A percentile compares a stretch with the other conserved stretches of the same genome.
These are phyloP conservation scores for Verticillium alfalfae DNA, from an alignment of 2,329 filamentous ascomycete species.

Conservation along the genomic window DNA sequence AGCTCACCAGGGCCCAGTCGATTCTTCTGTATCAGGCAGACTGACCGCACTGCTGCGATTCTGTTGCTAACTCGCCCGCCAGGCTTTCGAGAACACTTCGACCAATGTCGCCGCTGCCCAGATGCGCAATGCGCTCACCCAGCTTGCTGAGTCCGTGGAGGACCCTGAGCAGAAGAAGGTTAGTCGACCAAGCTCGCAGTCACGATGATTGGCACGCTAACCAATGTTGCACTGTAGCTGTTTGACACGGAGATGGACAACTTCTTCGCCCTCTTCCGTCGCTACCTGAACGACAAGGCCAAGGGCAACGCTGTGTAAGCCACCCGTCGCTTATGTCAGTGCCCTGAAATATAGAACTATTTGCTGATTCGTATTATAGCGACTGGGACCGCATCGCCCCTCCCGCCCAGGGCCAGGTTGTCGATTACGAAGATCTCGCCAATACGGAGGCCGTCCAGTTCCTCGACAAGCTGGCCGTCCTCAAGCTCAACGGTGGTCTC, in stretches of 20 bases:
- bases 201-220: constrained; percentile 7
- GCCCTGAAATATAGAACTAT: background rate
- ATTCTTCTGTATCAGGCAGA: background rate
- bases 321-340: constrained; percentile 3
- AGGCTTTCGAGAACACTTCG: constrained; percentile 99
- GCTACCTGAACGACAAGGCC: constrained; percentile 97
- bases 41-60: background rate
- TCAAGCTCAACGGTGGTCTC: constrained; percentile 98
- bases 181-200: constrained; percentile 19
- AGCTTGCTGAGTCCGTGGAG: constrained; percentile 82
- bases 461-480: constrained; percentile 93
- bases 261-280: constrained; percentile 97
- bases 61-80: constrained; percentile 1
- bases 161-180: constrained; percentile 83
- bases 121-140: constrained; percentile 97
- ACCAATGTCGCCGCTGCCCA: constrained; percentile 96
- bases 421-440: constrained; percentile 86
- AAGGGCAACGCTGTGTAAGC: constrained; percentile 85
- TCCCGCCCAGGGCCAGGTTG: constrained; percentile 87
- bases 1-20: background rate
- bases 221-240: constrained; percentile 44
- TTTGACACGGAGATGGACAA: constrained; percentile 99
- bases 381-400: constrained; percentile 97
- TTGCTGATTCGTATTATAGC: constrained; percentile 35
- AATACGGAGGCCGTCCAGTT: constrained; percentile 89